phyloP scores from a whole-genome alignment of 306 rosid species.

The Fragaria ananassa region DNA sequence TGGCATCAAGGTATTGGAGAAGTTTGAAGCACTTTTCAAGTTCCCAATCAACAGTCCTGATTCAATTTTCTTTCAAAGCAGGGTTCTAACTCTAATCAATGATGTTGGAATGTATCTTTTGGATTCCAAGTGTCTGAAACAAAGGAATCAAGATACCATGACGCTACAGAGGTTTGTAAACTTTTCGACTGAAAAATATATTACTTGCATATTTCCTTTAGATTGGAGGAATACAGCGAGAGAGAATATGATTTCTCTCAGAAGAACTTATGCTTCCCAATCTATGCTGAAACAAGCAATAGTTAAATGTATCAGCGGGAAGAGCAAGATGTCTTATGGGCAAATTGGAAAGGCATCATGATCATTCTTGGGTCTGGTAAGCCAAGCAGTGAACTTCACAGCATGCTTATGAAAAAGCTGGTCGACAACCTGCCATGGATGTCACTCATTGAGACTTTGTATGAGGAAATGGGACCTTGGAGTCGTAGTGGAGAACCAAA shows the following conservation, averaged over 20 bases:
- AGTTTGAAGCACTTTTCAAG: conserved; percentile 37
- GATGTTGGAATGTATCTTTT: conserved; percentile 47
- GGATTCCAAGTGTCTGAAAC: conserved; percentile 26
- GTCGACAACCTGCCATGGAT: conserved; percentile 36
- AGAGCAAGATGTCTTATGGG: conserved; percentile 29
- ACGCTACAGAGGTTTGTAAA: conserved; percentile 22
- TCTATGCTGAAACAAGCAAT: conserved; percentile 27
- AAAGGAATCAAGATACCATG: not conserved
- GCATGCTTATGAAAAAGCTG: conserved; percentile 18
- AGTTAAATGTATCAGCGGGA: conserved; percentile 16
- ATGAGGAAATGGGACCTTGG: no score
- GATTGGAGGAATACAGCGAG: conserved; percentile 40
- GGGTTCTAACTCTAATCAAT: conserved; percentile 38
- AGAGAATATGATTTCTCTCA: conserved; percentile 37
- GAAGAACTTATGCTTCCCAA: conserved; percentile 31
- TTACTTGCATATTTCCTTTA: conserved; percentile 30
- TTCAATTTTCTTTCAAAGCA: conserved; percentile 24
- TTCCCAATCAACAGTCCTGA: conserved; percentile 15
- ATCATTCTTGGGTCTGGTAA: conserved; percentile 45
- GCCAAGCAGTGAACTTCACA: conserved; percentile 16
- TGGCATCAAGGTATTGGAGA: conserved; percentile 48
- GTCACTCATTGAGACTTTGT: conserved; percentile 34
- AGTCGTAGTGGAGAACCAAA: not conserved
- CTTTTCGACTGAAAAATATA: conserved; percentile 24
- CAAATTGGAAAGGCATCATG: conserved; percentile 44